Base-by-base conservation (phyloP, 495 filamentous ascomycete species). In the Tuber borchii region DNA sequence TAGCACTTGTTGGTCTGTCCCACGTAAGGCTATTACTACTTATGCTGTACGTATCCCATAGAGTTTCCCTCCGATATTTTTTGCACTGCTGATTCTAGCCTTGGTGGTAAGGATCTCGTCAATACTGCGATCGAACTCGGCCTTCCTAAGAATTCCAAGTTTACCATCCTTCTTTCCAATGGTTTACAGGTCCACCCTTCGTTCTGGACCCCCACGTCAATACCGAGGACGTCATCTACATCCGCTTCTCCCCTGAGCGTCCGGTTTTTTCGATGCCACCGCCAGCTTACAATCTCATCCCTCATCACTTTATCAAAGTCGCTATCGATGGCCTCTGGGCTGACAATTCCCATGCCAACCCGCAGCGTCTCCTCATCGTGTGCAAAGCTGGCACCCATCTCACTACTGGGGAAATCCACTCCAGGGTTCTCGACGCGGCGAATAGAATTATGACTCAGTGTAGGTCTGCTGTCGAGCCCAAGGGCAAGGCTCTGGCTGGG, bases 371-470 rank as follows among this genome's bases (percentile, higher is more conserved):
- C 26, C 31, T 65, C 14, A 65, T 65, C 9, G 56, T 65, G 26
- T 65, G 56, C 16, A 65, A 65, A 34, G 34, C 56, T 26, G 56
- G 56, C 56, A 65, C 56, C 34, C 26, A 17, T 65, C 56, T 65
- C 56, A 65, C 56, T 14, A 17, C 56, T 17, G 56, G 1, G 3
- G 56, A 65, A 65, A 65, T 65, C 16, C 56, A 65, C 26, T 65
- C 56, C 14, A 34, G 26, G 31, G 56, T 65, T 17, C 56, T 65
- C 56, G 56, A 34, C 26, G 56, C 56, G 26, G 56, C 56, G 26
- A 65, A 65, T 65, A 65, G 56, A 65, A 65, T 65, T 65, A 26
- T 65, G 12, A 65, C 56, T 8, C 56, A 65, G 26, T 65, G 56
- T 19, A 65, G 56, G 56, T 65, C 34, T 26, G 56, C 56, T 2